Conservation (phyloP, 1,139 yeast species). For the Debaryomyces psychrophilus region DNA sequence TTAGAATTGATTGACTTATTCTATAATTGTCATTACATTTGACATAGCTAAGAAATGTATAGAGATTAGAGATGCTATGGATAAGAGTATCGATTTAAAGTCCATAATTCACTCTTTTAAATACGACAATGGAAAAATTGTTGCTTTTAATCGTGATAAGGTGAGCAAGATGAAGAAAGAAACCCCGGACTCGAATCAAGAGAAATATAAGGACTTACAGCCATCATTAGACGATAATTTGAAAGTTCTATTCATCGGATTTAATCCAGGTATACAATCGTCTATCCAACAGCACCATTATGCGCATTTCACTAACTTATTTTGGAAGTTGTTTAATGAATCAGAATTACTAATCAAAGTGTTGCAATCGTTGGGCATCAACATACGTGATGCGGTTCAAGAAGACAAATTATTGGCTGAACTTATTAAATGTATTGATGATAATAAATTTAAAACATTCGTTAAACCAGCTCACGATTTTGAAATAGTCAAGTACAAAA, state of each 20-base stretch:
- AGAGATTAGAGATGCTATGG: conserved; percentile 5
- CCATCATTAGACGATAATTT: conserved; percentile 38
- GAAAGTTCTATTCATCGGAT: conserved; percentile 65
- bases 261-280: conserved; percentile 73
- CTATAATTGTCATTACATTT: neutral
- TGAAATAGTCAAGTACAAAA: conserved; percentile 43
- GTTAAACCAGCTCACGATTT: conserved; percentile 59
- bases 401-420: conserved; percentile 18
- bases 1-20: neutral
- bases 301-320: conserved; percentile 70
- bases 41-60: neutral
- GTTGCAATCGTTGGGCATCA: conserved; percentile 10
- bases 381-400: conserved; percentile 10
- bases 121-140: conserved; percentile 14
- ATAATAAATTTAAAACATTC: conserved; percentile 60
- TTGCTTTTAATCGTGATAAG: conserved; percentile 5
- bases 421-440: conserved; percentile 23
- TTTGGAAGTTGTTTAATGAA: conserved; percentile 68
- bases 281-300: conserved; percentile 69
- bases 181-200: conserved; percentile 1
- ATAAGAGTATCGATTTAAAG: conserved; percentile 12
- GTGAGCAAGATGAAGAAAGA: conserved; percentile 3
- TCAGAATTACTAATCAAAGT: conserved; percentile 46
- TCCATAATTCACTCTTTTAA: conserved; percentile 23
- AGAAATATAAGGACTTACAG: conserved; percentile 29